phyloP scores from a whole-genome alignment of 306 rosid species.

The Prinsepia uniflora region DNA sequence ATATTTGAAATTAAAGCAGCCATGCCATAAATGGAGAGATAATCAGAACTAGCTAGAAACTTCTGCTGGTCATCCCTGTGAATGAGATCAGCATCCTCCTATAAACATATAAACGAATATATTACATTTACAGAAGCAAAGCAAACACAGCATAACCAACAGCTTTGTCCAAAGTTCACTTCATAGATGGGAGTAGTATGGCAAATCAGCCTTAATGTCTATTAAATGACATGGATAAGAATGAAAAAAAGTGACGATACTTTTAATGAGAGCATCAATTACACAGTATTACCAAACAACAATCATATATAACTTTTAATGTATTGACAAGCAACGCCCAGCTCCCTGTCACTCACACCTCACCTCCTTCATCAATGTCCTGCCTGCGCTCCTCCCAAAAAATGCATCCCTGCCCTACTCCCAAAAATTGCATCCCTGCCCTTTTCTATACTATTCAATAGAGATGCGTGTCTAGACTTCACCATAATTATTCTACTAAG shows the following conservation, averaged over 20 bases:
- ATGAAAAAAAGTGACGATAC: neutral
- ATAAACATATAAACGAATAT: conserved; percentile 19
- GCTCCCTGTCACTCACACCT: conserved; percentile 2
- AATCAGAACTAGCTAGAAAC: conserved; percentile 80
- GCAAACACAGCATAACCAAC: neutral
- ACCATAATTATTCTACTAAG: neutral
- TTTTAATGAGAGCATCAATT: neutral
- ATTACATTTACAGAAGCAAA: conserved; percentile 1
- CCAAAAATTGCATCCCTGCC: neutral
- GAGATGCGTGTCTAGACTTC: neutral
- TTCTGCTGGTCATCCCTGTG: conserved; percentile 75
- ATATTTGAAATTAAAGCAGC: conserved; percentile 62
- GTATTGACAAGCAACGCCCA: neutral
- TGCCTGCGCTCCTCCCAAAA: neutral
- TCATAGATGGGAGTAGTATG: neutral
- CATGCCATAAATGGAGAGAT: conserved; percentile 57
- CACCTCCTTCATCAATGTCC: conserved; percentile 6
- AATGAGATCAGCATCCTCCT: conserved; percentile 71
- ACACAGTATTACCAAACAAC: neutral
- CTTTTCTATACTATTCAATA: neutral
- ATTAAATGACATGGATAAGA: neutral
- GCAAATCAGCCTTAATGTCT: neutral
- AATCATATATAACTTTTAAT: neutral
- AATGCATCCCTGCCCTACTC: neutral
- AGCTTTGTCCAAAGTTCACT: neutral